These are phyloP conservation scores for Aureobasidium lini DNA, from an alignment of 2,329 filamentous ascomycete species.

Conservation along the genomic window DNA sequence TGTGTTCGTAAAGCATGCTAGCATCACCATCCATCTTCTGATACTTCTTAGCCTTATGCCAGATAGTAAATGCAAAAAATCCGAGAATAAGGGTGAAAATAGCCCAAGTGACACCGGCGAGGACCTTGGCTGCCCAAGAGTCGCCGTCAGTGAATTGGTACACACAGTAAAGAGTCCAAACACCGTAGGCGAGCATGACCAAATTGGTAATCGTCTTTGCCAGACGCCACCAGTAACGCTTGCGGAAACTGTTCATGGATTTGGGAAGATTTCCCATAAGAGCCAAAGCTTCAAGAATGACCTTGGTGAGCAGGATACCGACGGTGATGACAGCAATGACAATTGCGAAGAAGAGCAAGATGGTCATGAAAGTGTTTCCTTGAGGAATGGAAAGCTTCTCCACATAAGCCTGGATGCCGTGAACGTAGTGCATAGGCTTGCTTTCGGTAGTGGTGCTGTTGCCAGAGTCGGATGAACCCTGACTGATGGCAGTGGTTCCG, in stretches of 20 bases:
- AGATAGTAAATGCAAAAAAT: constrained; percentile 82
- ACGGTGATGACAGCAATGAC: constrained; percentile 77
- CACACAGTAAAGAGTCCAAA: constrained; percentile 93
- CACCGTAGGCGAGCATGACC: constrained; percentile 83
- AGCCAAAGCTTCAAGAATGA: constrained; percentile 84
- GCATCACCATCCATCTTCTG: constrained; percentile 69
- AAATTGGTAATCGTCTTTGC: constrained; percentile 82
- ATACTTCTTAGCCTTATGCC: constrained; percentile 62
- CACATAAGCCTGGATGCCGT: constrained; percentile 74
- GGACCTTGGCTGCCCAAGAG: constrained; percentile 81
- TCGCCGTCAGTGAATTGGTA: constrained; percentile 92
- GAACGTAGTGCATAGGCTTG: constrained; percentile 51
- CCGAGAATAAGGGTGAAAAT: constrained; percentile 74
- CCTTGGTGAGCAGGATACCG: constrained; percentile 80
- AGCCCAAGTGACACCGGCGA: constrained; percentile 73
- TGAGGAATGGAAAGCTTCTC: constrained; percentile 77
- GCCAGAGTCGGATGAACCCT: constrained; percentile 13
- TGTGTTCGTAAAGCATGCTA: constrained; percentile 73
- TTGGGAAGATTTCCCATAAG: constrained; percentile 82
- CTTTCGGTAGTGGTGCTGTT: constrained; percentile 22
- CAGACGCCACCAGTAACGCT: constrained; percentile 93
- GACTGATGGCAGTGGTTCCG: constrained; percentile 25
- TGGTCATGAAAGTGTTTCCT: constrained; percentile 92
- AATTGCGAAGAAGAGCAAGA: constrained; percentile 81
- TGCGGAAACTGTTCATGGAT: constrained; percentile 72